A percentile compares a stretch with the other conserved stretches of the same genome.
phyloP scores from a whole-genome alignment of 2,329 filamentous ascomycete genomes.

The Fusarium pilosicola region DNA sequence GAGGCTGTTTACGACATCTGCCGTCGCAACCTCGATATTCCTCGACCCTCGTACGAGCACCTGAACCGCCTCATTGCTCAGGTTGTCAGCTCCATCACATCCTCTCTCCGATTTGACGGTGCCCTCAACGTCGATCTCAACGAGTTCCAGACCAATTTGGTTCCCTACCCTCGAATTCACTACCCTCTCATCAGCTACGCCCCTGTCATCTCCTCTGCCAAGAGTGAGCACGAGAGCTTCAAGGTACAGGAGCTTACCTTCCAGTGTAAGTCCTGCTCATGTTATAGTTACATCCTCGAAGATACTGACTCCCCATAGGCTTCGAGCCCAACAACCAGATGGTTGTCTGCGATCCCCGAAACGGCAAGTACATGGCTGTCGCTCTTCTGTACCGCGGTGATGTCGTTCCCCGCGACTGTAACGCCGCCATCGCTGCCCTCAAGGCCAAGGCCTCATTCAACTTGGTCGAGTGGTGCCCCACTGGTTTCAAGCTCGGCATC shows the following conservation, averaged over 20 bases:
- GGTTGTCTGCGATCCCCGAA: constrained; percentile 78
- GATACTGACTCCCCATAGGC: constrained; percentile 57
- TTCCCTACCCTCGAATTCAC: constrained; percentile 78
- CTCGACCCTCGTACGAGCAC: constrained; percentile 75
- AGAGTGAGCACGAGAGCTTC: constrained; percentile 88
- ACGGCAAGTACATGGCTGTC: constrained; percentile 81
- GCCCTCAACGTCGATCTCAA: constrained; percentile 79
- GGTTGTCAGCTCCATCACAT: constrained; percentile 79
- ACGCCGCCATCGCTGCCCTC: constrained; percentile 71
- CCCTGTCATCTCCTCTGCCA: constrained; percentile 75
- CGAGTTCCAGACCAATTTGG: constrained; percentile 82
- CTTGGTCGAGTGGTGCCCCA: constrained; percentile 80
- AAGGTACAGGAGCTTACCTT: constrained; percentile 82
- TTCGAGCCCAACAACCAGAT: constrained; percentile 84
- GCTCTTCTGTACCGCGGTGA: constrained; percentile 78
- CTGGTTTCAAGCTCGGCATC: constrained; percentile 80
- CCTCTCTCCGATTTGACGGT: constrained; percentile 76
- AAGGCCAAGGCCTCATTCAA: constrained; percentile 79
- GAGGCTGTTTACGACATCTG: constrained; percentile 81
- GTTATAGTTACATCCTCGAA: not conserved
- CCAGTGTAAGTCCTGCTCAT: constrained; percentile 66
- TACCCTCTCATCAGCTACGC: constrained; percentile 79
- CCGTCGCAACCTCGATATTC: constrained; percentile 75
- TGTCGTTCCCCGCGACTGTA: constrained; percentile 76
- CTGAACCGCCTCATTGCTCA: constrained; percentile 79